Conservation (phyloP, 345 rosid genomes). For the Eucalyptus albens region DNA sequence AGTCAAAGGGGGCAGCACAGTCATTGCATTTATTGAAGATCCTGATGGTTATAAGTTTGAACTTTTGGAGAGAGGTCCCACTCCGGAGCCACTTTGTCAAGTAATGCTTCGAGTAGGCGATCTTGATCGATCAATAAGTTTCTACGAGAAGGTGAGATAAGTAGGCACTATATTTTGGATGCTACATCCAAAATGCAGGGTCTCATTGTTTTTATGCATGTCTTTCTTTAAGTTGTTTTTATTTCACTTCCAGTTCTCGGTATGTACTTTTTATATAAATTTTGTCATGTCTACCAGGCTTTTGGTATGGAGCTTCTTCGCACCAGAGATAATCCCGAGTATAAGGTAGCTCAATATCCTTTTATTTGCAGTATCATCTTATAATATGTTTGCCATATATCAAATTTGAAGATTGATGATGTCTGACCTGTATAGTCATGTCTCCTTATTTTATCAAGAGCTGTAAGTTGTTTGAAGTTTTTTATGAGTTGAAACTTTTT, state of each 20-base stretch:
- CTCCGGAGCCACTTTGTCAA: constrained; percentile 98
- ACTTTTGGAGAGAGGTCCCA: constrained; percentile 91
- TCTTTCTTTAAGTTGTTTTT: neutral
- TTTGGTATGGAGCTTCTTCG: constrained; percentile 98
- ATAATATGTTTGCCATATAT: neutral
- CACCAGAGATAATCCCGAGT: constrained; percentile 78
- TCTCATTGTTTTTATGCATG: neutral
- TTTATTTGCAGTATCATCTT: neutral
- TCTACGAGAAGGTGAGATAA: constrained; percentile 76
- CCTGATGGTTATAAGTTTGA: constrained; percentile 98
- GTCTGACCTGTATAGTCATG: neutral
- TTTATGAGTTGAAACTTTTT: neutral
- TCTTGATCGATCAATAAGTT: constrained; percentile 79
- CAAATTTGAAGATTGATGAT: neutral
- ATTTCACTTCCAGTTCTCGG: neutral
- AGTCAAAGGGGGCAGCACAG: constrained; percentile 85
- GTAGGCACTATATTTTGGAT: neutral
- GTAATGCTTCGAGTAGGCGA: constrained; percentile 99
- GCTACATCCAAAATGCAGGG: neutral
- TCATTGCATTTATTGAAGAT: constrained; percentile 91
- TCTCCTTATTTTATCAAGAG: neutral
- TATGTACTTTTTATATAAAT: neutral
- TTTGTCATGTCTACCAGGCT: constrained; percentile 34
- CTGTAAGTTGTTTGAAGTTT: neutral
- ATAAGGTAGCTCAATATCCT: constrained; percentile 47